Percentiles rank a stretch among this genome's conserved stretches.
Conservation (phyloP, 2,329 filamentous ascomycete species). For the Aspergillus pseudonomiae region DNA sequence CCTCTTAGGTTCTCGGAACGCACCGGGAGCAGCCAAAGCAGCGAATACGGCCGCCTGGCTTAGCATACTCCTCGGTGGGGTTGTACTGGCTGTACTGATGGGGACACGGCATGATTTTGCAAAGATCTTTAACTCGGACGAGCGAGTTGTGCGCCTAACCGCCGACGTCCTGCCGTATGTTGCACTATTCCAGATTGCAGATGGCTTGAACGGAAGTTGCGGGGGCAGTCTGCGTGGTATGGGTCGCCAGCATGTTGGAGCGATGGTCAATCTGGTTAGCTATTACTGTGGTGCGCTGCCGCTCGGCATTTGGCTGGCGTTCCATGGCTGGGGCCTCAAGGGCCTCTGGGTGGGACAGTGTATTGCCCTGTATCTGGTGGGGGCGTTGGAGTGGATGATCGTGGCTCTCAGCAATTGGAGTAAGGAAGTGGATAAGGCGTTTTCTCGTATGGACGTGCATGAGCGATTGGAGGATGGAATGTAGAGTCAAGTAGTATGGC, state of each 20-base stretch:
- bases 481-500: background rate
- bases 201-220: constrained; percentile 83
- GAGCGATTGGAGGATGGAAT: constrained; percentile 28
- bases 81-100: constrained; percentile 72
- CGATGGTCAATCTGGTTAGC: constrained; percentile 76
- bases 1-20: constrained; percentile 69
- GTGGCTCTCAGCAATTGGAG: constrained; percentile 80
- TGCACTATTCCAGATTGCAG: constrained; percentile 86
- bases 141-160: constrained; percentile 71
- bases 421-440: constrained; percentile 69
- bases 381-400: constrained; percentile 75
- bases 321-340: constrained; percentile 79
- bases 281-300: constrained; percentile 84
- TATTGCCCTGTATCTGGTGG: constrained; percentile 78
- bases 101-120: constrained; percentile 73
- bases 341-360: constrained; percentile 86
- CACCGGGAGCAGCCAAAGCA: constrained; percentile 68
- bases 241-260: constrained; percentile 84
- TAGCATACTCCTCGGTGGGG: constrained; percentile 67
- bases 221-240: constrained; percentile 80
- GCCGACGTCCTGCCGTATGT: constrained; percentile 83
- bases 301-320: constrained; percentile 80
- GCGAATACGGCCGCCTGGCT: constrained; percentile 76
- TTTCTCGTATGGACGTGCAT: constrained; percentile 66
- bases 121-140: constrained; percentile 78